Percentiles rank a stretch among this genome's conserved stretches.
Conservation (phyloP, 2,329 filamentous ascomycete species). For the Colletotrichum spinosum region DNA sequence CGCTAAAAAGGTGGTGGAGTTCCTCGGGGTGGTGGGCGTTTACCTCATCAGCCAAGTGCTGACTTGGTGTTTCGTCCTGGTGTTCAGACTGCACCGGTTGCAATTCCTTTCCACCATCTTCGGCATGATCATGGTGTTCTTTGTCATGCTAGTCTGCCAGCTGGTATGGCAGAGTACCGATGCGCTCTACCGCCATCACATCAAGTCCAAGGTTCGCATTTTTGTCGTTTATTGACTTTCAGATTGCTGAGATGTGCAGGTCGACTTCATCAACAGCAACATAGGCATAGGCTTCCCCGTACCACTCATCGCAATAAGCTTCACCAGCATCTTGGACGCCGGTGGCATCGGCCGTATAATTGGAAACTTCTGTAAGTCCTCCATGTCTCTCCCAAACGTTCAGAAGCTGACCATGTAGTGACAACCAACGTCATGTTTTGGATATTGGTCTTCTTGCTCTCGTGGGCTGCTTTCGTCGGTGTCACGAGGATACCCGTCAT, state of each 20-base stretch:
- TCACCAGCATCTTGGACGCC: constrained; percentile 45
- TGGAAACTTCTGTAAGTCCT: constrained; percentile 55
- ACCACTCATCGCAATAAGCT: constrained; percentile 60
- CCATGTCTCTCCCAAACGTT: neutral
- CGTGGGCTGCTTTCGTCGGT: constrained; percentile 28
- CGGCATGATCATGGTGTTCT: constrained; percentile 57
- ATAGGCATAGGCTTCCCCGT: constrained; percentile 64
- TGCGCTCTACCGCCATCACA: constrained; percentile 43
- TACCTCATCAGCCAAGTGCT: constrained; percentile 57
- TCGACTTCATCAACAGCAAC: constrained; percentile 63
- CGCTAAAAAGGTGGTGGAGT: constrained; percentile 35
- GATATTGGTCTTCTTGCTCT: constrained; percentile 44
- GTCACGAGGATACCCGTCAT: neutral
- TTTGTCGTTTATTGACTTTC: neutral
- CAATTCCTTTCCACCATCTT: constrained; percentile 61
- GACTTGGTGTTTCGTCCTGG: constrained; percentile 56
- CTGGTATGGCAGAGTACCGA: constrained; percentile 39
- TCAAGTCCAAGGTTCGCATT: constrained; percentile 49
- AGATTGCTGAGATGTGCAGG: constrained; percentile 45
- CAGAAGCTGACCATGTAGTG: constrained; percentile 41
- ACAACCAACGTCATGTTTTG: constrained; percentile 51
- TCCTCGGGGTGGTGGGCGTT: constrained; percentile 50
- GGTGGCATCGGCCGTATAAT: constrained; percentile 55
- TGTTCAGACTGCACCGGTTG: constrained; percentile 46
- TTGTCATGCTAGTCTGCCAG: constrained; percentile 46